Base-by-base conservation (phyloP, 2,329 filamentous ascomycete genomes). In the Furcasterigmium furcatum region DNA sequence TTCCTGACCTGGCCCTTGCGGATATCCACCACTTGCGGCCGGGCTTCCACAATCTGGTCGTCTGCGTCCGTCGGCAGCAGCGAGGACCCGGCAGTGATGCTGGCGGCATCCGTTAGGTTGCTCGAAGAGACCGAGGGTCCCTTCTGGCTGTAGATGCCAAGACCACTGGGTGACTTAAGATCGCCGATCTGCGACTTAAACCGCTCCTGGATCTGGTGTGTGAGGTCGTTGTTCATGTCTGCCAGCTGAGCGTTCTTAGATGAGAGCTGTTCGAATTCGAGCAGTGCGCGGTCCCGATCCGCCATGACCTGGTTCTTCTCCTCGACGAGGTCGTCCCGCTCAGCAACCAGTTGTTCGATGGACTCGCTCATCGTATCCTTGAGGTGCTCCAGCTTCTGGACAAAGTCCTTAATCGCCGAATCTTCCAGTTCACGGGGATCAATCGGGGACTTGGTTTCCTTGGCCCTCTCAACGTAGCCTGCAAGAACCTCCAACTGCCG, bases 211-310 rank as follows among this genome's bases (percentile, higher is more conserved):
- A 97, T 96, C 61, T 91, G 90, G 58, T 95, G 88, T 4, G 95
- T 91, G 46, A 99, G 75, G 61, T 96, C 89, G 57, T 96, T 95
- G 70, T 99, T 97, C 75, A 97, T 83, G 58, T 96, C 90, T 22
- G 89, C 87, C 49, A 99, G 77, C 68, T 97, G 92, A 1, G 88
- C 87, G 62, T 99, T 99, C 75, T 96, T 96, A 46, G 85, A 87
- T 10, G 90, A 95, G 38, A 99, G 74, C 59, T 95, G 90, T 70
- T 97, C 94, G 60, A 96, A 97, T 61, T 99, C 94, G 58, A 95
- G 83, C 57, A 96, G 85, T 13, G 90, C 91, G 61, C 94, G 90
- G 65, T 97, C 92, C 57, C 95, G 90, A 71, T 94, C 87, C 43
- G 87, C 85, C 32, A 88, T 82, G 20, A 95, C 80, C 56, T 85